These are phyloP conservation scores for Russula compacta DNA, from an alignment of 768 basidiomycete species.

Conservation along the genomic window DNA sequence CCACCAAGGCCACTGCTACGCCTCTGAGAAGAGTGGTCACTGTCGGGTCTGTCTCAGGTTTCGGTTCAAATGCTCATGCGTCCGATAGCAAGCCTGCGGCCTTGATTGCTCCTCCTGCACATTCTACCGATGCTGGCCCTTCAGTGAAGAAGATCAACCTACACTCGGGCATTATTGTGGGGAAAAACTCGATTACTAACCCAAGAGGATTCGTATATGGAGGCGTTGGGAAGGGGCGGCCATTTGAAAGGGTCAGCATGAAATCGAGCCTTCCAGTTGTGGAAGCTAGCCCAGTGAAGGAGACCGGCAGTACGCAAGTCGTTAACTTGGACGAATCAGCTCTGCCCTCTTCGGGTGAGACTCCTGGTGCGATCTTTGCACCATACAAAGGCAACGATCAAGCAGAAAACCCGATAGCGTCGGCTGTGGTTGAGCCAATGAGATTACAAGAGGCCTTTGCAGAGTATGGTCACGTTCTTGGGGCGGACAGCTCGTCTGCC, in stretches of 20 bases:
- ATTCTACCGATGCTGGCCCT: neutral
- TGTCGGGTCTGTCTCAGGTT: neutral
- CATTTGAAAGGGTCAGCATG: constrained; percentile 32
- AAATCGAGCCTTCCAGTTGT: constrained; percentile 38
- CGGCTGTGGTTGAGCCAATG: constrained; percentile 1
- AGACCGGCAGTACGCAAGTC: neutral
- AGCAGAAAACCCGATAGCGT: neutral
- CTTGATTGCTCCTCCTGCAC: neutral
- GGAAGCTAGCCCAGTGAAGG: constrained; percentile 40
- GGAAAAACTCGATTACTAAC: constrained; percentile 14
- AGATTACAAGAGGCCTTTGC: constrained; percentile 12
- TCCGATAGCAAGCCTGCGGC: neutral
- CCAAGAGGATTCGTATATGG: constrained; percentile 17
- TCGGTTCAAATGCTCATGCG: neutral
- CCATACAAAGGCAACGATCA: neutral
- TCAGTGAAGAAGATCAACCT: constrained; percentile 19
- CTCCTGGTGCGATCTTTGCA: neutral
- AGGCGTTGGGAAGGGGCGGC: constrained; percentile 20
- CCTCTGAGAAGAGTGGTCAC: constrained; percentile 10
- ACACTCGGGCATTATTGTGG: constrained; percentile 20
- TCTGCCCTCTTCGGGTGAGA: neutral
- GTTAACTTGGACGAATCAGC: neutral
- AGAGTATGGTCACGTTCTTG: neutral
- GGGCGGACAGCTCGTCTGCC: neutral
- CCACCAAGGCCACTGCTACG: neutral